Percentiles rank a stretch among this genome's conserved stretches.
phyloP scores from a whole-genome alignment of 2,329 filamentous ascomycete species.

The Orbilia quercus region DNA sequence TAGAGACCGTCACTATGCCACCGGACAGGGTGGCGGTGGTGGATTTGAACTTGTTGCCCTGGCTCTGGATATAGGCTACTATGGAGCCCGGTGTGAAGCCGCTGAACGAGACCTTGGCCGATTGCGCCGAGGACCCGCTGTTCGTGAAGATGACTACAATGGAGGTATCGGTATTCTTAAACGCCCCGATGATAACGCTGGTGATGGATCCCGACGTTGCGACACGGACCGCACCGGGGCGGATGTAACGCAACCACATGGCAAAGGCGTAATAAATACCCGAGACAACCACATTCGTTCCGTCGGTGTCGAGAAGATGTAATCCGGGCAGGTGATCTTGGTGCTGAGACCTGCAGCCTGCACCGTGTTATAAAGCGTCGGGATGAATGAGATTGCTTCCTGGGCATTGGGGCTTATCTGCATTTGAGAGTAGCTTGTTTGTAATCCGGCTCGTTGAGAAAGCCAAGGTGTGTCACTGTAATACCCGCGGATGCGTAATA shows the following conservation, averaged over 20 bases:
- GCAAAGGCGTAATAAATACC: slow-evolving; percentile 65
- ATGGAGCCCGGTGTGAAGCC: slow-evolving; percentile 34
- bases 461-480: slow-evolving; percentile 66
- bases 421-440: slow-evolving; percentile 60
- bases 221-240: slow-evolving; percentile 63
- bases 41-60: slow-evolving; percentile 28
- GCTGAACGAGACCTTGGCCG: slow-evolving; percentile 57
- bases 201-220: slow-evolving; percentile 59
- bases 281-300: slow-evolving; percentile 61
- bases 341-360: slow-evolving; percentile 62
- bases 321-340: slow-evolving; percentile 66
- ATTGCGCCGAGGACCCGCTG: slow-evolving; percentile 56
- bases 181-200: slow-evolving; percentile 54
- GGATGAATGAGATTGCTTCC: slow-evolving; percentile 47
- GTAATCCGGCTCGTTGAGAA: slow-evolving; percentile 66
- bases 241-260: slow-evolving; percentile 63
- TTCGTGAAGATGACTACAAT: slow-evolving; percentile 63
- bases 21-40: slow-evolving; percentile 24
- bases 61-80: slow-evolving; percentile 30
- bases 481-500: slow-evolving; percentile 66
- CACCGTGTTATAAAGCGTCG: slow-evolving; percentile 64
- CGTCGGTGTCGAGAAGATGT: slow-evolving; percentile 61
- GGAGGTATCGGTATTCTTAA: slow-evolving; percentile 62
- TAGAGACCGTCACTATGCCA: slow-evolving; percentile 39
- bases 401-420: slow-evolving; percentile 47